phyloP scores from a whole-genome alignment of 2,329 filamentous ascomycete genomes.

The Waltergamsia citrina region DNA sequence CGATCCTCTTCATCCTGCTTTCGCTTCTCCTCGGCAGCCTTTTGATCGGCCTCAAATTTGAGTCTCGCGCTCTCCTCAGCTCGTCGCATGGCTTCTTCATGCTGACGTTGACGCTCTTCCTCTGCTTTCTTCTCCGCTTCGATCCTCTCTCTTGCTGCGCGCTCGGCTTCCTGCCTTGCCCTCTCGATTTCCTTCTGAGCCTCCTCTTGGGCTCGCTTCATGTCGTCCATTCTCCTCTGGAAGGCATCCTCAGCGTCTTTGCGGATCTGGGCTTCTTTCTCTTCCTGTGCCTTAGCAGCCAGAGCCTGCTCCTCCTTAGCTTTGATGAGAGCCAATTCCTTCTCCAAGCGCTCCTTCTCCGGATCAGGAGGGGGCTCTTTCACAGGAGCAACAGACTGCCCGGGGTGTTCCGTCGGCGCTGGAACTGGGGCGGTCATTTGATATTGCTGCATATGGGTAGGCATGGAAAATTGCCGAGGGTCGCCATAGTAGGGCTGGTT shows the following conservation, averaged over 20 bases:
- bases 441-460: conserved; percentile 26
- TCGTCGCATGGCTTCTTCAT: conserved; percentile 22
- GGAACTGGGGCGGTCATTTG: conserved; percentile 29
- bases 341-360: conserved; percentile 51
- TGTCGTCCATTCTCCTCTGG: conserved; percentile 28
- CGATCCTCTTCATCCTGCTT: conserved; percentile 30
- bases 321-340: conserved; percentile 44
- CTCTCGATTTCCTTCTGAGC: conserved; percentile 36
- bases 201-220: conserved; percentile 31
- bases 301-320: conserved; percentile 33
- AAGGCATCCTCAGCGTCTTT: conserved; percentile 36
- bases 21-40: conserved; percentile 32
- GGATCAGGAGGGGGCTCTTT: conserved; percentile 36
- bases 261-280: conserved; percentile 33
- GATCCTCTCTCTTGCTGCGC: conserved; percentile 31
- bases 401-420: conserved; percentile 30
- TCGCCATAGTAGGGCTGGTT: conserved; percentile 12
- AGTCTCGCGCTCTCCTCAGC: conserved; percentile 26
- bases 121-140: conserved; percentile 33
- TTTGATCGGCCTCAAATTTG: conserved; percentile 28
- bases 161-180: conserved; percentile 35
- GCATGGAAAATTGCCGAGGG: conserved; percentile 6
- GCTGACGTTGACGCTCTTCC: conserved; percentile 30
- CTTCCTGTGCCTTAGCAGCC: conserved; percentile 31
- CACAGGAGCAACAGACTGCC: conserved; percentile 27